These are phyloP conservation scores for Fusarium sarcochroum DNA, from an alignment of 2,329 filamentous ascomycete genomes.

Conservation along the genomic window DNA sequence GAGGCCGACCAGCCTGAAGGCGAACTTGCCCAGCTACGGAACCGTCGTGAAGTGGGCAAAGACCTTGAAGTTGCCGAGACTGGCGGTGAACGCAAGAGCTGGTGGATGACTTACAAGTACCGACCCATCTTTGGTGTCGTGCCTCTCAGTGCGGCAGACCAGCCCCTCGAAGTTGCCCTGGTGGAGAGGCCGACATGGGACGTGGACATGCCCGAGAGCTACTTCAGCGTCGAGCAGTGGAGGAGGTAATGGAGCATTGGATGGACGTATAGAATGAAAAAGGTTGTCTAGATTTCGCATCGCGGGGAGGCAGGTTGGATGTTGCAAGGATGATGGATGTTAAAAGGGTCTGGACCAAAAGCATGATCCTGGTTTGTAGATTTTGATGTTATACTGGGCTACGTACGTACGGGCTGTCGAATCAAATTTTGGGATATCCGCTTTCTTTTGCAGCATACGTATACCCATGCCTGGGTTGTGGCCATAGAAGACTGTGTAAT, in stretches of 20 bases:
- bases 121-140: slow-evolving; percentile 87
- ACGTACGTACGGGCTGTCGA: slow-evolving; percentile 34
- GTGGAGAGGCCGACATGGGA: slow-evolving; percentile 91
- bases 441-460: slow-evolving; percentile 28
- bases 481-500: slow-evolving; percentile 8
- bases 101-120: slow-evolving; percentile 94
- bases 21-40: slow-evolving; percentile 55
- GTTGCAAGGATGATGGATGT: slow-evolving; percentile 29
- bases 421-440: slow-evolving; percentile 24
- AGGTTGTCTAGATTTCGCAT: slow-evolving; percentile 14
- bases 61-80: slow-evolving; percentile 39
- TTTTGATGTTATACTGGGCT: slow-evolving; percentile 39
- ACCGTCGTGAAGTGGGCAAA: slow-evolving; percentile 42
- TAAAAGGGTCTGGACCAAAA: slow-evolving; percentile 22
- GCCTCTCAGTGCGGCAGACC: slow-evolving; percentile 57
- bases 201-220: slow-evolving; percentile 80
- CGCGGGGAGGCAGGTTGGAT: slow-evolving; percentile 12
- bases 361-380: slow-evolving; percentile 34
- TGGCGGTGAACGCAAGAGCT: slow-evolving; percentile 55
- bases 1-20: slow-evolving; percentile 55
- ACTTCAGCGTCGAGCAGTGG: slow-evolving; percentile 71
- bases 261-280: slow-evolving; percentile 10
- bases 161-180: slow-evolving; percentile 82
- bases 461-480: slow-evolving; percentile 24
- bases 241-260: slow-evolving; percentile 53